phyloP scores from a whole-genome alignment of 495 filamentous ascomycete genomes.

The Neurospora sp. region DNA sequence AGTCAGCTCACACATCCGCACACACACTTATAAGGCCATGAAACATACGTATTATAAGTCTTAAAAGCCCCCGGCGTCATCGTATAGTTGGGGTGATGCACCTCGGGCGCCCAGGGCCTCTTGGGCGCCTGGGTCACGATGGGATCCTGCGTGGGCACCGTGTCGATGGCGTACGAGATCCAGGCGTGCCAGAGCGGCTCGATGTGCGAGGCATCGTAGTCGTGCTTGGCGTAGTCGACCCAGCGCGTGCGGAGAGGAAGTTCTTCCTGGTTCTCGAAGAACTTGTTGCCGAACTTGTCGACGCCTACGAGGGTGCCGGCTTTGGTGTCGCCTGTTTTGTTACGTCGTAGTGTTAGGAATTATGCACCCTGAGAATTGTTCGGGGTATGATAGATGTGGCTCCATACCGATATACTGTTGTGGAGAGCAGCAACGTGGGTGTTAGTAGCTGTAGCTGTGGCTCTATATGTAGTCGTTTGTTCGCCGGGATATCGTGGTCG shows the following conservation, averaged over 20 bases:
- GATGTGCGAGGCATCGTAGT: conserved; percentile 84
- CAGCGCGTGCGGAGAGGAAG: conserved; percentile 92
- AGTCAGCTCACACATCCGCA: no score
- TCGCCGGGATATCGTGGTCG: neutral
- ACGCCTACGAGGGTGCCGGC: conserved; percentile 75
- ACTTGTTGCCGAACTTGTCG: conserved; percentile 95
- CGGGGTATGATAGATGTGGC: neutral
- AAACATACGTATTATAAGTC: conserved; percentile 86
- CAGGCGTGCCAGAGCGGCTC: conserved; percentile 98
- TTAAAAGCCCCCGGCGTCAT: conserved; percentile 69
- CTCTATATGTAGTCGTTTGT: neutral
- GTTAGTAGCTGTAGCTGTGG: conserved; percentile 19
- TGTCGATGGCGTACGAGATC: conserved; percentile 89
- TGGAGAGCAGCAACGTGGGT: conserved; percentile 2
- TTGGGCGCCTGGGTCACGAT: conserved; percentile 45
- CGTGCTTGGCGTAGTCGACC: conserved; percentile 88
- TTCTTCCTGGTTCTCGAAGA: conserved; percentile 92
- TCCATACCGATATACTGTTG: conserved; percentile 57
- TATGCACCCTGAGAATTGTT: neutral
- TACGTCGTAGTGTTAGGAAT: neutral
- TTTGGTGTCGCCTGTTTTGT: conserved; percentile 82
- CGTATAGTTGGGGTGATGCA: conserved; percentile 67
- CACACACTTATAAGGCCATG: neutral
- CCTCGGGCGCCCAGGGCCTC: conserved; percentile 61
- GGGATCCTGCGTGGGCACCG: conserved; percentile 69